Conservation (phyloP, 148 eudicot species). For the Nepenthes gracilis region DNA sequence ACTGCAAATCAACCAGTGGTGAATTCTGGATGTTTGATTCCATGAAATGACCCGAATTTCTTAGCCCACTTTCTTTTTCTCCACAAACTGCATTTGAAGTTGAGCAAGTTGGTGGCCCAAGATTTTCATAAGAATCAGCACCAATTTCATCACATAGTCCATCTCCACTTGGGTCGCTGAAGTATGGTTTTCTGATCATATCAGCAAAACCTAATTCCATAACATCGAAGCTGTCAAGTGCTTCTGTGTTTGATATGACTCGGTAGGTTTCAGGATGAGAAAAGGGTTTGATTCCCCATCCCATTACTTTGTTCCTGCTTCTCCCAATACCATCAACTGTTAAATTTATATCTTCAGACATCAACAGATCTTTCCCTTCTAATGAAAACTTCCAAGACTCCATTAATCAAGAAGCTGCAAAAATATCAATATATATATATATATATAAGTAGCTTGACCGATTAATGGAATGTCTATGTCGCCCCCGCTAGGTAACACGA, state of each 20-base stretch:
- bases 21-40: conserved; percentile 34
- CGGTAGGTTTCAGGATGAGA: conserved; percentile 17
- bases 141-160: conserved; percentile 21
- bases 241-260: conserved; percentile 21
- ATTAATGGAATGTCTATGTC: neutral
- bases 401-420: conserved; percentile 19
- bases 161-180: conserved; percentile 16
- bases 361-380: conserved; percentile 18
- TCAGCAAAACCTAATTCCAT: conserved; percentile 25
- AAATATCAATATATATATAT: neutral
- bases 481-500: too few species aligned
- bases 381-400: conserved; percentile 33
- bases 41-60: conserved; percentile 6
- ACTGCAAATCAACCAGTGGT: conserved; percentile 39
- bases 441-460: neutral
- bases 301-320: conserved; percentile 11
- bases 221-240: conserved; percentile 17
- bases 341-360: conserved; percentile 23
- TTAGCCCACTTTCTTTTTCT: neutral
- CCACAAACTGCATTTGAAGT: conserved; percentile 5
- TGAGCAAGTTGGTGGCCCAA: neutral
- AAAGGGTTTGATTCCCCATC: conserved; percentile 20
- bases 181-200: conserved; percentile 19
- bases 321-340: conserved; percentile 13
- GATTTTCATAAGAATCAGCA: conserved; percentile 2